phyloP scores from a whole-genome alignment of 2,329 filamentous ascomycete genomes.

The Fusarium temperatum region DNA sequence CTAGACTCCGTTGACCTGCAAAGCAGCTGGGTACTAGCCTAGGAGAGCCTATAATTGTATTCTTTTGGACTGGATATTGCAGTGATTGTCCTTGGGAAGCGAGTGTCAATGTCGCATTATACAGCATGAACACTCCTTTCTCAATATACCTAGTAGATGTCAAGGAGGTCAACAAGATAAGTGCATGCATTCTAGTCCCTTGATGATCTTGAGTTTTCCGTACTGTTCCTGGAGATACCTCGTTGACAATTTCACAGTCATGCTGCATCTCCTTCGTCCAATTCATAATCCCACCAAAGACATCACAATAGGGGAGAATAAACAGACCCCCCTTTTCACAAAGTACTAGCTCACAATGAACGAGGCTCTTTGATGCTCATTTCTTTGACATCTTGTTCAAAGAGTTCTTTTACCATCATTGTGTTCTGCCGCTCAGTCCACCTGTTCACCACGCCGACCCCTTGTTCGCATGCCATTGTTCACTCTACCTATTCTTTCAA shows the following conservation, averaged over 20 bases:
- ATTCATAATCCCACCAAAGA: background rate
- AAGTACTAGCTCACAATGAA: background rate
- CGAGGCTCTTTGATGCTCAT: accelerated
- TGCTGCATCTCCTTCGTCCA: background rate
- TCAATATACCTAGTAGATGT: background rate
- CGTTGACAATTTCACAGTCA: background rate
- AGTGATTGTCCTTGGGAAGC: background rate
- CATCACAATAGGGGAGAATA: background rate
- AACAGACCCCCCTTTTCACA: too few relatives aligned
- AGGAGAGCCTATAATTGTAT: background rate
- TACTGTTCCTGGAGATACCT: background rate
- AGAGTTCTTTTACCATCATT: background rate
- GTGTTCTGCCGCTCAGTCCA: background rate
- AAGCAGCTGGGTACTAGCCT: accelerated
- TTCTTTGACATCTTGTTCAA: background rate
- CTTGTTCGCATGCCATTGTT: background rate
- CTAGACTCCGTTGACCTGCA: background rate
- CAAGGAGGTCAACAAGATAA: accelerated
- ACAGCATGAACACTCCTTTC: too few relatives aligned
- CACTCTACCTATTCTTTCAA: background rate
- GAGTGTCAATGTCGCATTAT: background rate
- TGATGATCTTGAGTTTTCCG: background rate
- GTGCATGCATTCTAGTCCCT: background rate
- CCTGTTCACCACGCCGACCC: background rate
- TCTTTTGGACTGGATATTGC: background rate